Conservation (phyloP, 2,329 filamentous ascomycete genomes). For the Diaporthe destruens region DNA sequence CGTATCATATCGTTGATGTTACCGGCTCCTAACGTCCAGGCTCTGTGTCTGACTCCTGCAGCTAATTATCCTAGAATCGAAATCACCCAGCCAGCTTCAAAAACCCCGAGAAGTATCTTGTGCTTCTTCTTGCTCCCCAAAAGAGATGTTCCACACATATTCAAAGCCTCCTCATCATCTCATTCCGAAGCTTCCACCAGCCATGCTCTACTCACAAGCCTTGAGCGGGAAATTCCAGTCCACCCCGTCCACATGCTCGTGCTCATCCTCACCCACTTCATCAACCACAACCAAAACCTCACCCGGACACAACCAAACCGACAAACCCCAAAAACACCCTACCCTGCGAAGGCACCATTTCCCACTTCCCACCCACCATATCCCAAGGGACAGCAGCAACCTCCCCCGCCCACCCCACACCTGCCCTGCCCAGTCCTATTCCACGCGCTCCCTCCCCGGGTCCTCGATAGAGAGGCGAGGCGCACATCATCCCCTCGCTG, state of each 20-base stretch:
- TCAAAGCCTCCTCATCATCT: not conserved
- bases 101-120: not conserved
- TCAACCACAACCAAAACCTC: not conserved
- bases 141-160: not conserved
- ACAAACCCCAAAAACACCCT: not conserved
- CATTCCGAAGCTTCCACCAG: not conserved
- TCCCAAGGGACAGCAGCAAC: constrained; percentile 9
- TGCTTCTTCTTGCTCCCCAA: not conserved
- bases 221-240: not conserved
- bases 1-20: constrained; percentile 31
- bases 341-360: constrained; percentile 35
- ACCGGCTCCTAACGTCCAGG: constrained; percentile 5
- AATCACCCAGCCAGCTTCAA: not conserved
- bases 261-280: not conserved
- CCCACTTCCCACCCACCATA: constrained; percentile 14
- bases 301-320: not conserved
- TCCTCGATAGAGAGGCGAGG: not conserved
- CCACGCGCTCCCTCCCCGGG: constrained; percentile 34
- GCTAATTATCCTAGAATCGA: not conserved
- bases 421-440: constrained; percentile 38
- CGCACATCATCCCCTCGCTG: not conserved
- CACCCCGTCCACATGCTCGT: not conserved
- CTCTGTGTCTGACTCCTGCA: not conserved
- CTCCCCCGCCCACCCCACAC: constrained; percentile 34
- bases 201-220: constrained; percentile 32